Percentiles rank a stretch among this genome's conserved stretches.
phyloP scores from a whole-genome alignment of 257 asterid species.

The Striga asiatica region DNA sequence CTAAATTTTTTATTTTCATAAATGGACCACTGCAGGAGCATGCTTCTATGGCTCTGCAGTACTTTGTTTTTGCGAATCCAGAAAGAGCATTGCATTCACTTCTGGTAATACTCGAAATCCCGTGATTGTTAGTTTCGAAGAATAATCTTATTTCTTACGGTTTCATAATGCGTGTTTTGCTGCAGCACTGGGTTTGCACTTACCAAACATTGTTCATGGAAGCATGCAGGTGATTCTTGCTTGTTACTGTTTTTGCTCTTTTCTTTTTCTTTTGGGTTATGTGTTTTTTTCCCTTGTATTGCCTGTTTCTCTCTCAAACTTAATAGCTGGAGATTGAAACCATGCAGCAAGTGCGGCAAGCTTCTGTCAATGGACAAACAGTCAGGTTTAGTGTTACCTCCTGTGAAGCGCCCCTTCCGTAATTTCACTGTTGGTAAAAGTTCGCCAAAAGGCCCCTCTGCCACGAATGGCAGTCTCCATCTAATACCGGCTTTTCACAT shows the following conservation, averaged over 20 bases:
- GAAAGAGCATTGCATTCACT: constrained; percentile 46
- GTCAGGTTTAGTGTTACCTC: constrained; percentile 61
- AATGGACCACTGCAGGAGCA: constrained; percentile 48
- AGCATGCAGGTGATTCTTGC: constrained; percentile 54
- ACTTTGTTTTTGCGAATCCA: constrained; percentile 41
- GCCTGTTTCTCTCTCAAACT: neutral
- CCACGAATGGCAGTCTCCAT: constrained; percentile 26
- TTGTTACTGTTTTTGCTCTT: neutral
- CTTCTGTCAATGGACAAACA: constrained; percentile 76
- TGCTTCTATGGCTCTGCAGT: constrained; percentile 84
- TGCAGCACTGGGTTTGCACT: constrained; percentile 84
- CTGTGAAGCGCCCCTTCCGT: constrained; percentile 61
- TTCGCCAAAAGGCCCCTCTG: constrained; percentile 21
- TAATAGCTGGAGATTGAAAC: neutral
- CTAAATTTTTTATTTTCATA: constrained; percentile 3
- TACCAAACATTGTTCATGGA: constrained; percentile 59
- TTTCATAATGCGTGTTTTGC: neutral
- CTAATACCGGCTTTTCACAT: constrained; percentile 49
- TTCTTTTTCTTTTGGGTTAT: neutral
- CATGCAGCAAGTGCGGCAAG: constrained; percentile 72
- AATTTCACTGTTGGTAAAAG: constrained; percentile 22
- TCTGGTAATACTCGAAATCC: constrained; percentile 38
- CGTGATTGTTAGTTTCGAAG: neutral
- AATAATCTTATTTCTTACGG: neutral
- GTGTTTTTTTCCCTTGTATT: no score